These are phyloP conservation scores for Trichoderma virens DNA, from an alignment of 495 filamentous ascomycete genomes.

Conservation along the genomic window DNA sequence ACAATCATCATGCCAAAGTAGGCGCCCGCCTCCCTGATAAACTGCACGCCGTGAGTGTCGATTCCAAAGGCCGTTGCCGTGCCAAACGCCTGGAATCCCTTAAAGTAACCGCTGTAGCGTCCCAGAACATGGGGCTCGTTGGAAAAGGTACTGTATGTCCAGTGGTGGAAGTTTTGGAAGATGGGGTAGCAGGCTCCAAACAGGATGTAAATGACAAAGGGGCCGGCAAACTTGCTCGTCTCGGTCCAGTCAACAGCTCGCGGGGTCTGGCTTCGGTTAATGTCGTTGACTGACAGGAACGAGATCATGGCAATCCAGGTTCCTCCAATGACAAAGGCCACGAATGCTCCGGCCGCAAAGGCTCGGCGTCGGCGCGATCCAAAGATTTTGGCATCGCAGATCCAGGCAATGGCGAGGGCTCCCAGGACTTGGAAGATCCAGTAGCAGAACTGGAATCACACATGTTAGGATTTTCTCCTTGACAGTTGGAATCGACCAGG, in stretches of 20 bases:
- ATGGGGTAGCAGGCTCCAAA: slow-evolving; percentile 4
- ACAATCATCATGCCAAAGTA: slow-evolving; percentile 3
- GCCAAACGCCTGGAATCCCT: slow-evolving; percentile 4
- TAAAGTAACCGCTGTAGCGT: slow-evolving; percentile 4
- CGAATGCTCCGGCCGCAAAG: not conserved
- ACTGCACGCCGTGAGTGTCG: slow-evolving; percentile 6
- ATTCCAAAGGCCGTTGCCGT: slow-evolving; percentile 3
- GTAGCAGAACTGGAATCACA: not conserved
- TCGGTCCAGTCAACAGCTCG: not conserved
- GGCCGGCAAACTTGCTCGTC: not conserved
- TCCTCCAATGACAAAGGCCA: slow-evolving; percentile 4
- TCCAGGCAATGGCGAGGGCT: slow-evolving; percentile 2
- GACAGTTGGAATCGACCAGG: not conserved
- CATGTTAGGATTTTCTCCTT: not conserved
- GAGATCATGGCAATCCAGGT: slow-evolving; percentile 5
- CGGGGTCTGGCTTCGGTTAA: not conserved
- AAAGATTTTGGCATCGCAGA: not conserved
- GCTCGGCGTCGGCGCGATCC: not conserved
- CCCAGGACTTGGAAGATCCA: slow-evolving; percentile 5
- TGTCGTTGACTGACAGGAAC: slow-evolving; percentile 1
- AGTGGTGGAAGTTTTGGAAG: slow-evolving; percentile 7
- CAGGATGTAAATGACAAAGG: slow-evolving; percentile 5
- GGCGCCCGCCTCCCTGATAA: not conserved
- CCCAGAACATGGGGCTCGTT: not conserved
- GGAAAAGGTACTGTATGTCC: slow-evolving; percentile 6